These are phyloP conservation scores for Cylindrodendrum hubeiense DNA, from an alignment of 2,329 filamentous ascomycete genomes.

Conservation along the genomic window DNA sequence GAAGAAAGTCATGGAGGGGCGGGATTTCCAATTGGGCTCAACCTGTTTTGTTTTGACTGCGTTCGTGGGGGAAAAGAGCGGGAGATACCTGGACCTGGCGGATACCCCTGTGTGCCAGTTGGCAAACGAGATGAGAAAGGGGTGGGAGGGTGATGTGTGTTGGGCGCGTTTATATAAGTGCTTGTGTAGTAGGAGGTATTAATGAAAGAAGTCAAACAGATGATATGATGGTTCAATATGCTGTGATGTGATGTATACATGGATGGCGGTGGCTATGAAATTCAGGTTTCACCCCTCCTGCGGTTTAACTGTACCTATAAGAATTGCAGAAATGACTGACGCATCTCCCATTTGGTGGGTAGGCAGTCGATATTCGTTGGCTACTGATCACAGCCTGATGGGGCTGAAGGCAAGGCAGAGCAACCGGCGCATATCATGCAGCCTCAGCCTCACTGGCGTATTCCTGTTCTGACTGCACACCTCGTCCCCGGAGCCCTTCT, in stretches of 20 bases:
- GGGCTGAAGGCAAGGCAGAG: background rate
- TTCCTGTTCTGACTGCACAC: background rate
- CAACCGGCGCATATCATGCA: background rate
- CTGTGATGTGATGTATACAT: background rate
- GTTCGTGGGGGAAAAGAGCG: slow-evolving; percentile 14
- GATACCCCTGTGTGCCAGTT: slow-evolving; percentile 27
- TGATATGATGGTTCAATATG: background rate
- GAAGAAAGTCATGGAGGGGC: slow-evolving; percentile 20
- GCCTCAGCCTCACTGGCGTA: slow-evolving; percentile 6
- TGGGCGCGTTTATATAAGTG: slow-evolving; percentile 3
- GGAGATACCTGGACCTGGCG: slow-evolving; percentile 15
- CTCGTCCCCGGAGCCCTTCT: background rate
- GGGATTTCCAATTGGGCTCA: slow-evolving; percentile 13
- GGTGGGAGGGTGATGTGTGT: background rate
- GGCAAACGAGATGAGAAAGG: slow-evolving; percentile 8
- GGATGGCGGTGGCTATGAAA: too few relatives aligned
- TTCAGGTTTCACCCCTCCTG: too few relatives aligned
- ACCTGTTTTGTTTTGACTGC: slow-evolving; percentile 6
- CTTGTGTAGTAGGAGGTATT: slow-evolving; percentile 27
- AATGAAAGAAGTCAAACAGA: slow-evolving; percentile 34
- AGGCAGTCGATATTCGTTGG: background rate
- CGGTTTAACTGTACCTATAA: too few relatives aligned
- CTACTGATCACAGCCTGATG: background rate
- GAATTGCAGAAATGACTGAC: too few relatives aligned
- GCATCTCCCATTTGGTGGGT: too few relatives aligned